Base-by-base conservation (phyloP, 2,329 filamentous ascomycete genomes). In the Scleromitrula shiraiana region DNA sequence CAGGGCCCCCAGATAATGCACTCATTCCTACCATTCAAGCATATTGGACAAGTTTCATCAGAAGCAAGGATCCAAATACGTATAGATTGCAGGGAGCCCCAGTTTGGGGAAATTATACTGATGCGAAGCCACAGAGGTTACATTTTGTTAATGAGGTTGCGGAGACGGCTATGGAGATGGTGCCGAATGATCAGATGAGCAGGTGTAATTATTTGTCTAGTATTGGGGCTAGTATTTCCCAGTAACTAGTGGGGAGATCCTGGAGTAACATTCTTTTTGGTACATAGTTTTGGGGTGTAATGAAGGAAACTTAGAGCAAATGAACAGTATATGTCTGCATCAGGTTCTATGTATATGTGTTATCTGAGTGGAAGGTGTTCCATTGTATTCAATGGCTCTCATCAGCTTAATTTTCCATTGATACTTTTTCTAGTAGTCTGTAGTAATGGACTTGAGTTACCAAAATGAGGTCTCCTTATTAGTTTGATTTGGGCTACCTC, bases 31-130 rank as follows among this genome's bases (percentile, higher is more conserved):
- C 83, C 0, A 73, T 84, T 23, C 81, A 87, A 58, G 74, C 71
- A 0, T 89, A 88, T 64, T 88, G 83, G 82, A 77, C 79, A 2
- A 86, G 81, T 56, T 90, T 89, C 59, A 78, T 89, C 51, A 68
- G 75, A 27, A 70, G 69, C 0, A 71, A 78, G 35, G 71, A 89
- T 62, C 85, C 85, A 0, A 88, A 88, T 60, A 67, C 56, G 14
- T 64, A 71, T 45, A 68, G 75, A 7, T 52, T 63, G 37, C 36
- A 56, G 1, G 72, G 70, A 0, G 68, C 68, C 43, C 75, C 75
- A 2, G 64, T 65, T 50, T 82, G 78, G 79, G 9, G 62, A 67
- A 52, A n/a, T 40, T 33, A 7, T n/a, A 17, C 5, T n/a, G 4
- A 14, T 14, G 17, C n/a, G 19, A 22, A 24, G 8, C 29, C 32